Evolutionary conservation across 2,329 filamentous ascomycete genomes (phyloP).

Genomic region (Cryphonectria nitschkei): DNA sequence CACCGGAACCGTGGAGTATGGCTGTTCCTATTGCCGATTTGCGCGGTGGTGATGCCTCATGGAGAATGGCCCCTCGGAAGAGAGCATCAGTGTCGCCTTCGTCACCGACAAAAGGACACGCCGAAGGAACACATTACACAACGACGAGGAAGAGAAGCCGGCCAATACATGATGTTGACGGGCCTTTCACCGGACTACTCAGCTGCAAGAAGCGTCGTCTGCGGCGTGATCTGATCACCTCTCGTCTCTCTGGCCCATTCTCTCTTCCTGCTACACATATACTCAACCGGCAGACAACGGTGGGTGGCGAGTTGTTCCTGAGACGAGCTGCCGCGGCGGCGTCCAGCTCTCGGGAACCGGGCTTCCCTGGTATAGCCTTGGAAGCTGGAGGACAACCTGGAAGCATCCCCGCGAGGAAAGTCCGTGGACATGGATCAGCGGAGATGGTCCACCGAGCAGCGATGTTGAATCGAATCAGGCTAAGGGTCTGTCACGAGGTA

Average conservation of each 20-base stretch:
- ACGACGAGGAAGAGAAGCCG: constrained; percentile 54
- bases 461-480: constrained; percentile 64
- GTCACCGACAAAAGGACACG: not conserved
- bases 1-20: not conserved
- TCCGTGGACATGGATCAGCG: constrained; percentile 31
- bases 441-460: constrained; percentile 65
- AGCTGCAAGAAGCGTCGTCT: constrained; percentile 70
- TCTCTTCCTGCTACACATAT: constrained; percentile 73
- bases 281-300: constrained; percentile 59
- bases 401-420: constrained; percentile 20
- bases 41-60: not conserved
- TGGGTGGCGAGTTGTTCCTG: constrained; percentile 52
- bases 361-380: constrained; percentile 22
- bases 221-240: constrained; percentile 67
- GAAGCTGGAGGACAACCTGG: constrained; percentile 7
- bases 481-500: constrained; percentile 47
- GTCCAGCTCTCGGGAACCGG: constrained; percentile 34
- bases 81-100: not conserved
- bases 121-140: not conserved
- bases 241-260: constrained; percentile 69
- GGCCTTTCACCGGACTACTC: constrained; percentile 53
- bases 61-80: not conserved
- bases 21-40: not conserved
- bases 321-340: constrained; percentile 51
- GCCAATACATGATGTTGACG: constrained; percentile 61